Percentiles rank a stretch among this genome's conserved stretches.
phyloP scores from a whole-genome alignment of 768 basidiomycete species.

The Lactarius hatsudake region DNA sequence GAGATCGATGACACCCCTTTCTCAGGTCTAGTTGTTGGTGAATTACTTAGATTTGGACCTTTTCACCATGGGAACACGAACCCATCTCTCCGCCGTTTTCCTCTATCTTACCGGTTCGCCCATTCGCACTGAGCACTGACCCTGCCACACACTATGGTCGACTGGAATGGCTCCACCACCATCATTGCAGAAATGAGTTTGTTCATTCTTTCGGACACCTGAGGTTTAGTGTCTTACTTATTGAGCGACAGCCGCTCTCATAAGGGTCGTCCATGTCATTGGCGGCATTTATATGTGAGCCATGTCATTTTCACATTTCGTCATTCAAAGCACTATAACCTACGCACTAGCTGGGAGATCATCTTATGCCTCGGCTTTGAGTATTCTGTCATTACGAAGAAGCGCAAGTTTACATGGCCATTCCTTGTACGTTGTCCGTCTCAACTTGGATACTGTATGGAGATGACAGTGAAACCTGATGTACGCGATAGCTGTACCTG shows the following conservation, averaged over 20 bases:
- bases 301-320: background rate
- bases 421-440: conserved; percentile 11
- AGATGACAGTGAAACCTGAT: background rate
- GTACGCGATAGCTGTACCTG: conserved; percentile 10
- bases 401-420: conserved; percentile 18
- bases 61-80: background rate
- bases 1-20: background rate
- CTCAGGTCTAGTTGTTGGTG: background rate
- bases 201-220: background rate
- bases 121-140: no score
- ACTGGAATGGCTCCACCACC: background rate
- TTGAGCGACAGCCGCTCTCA: background rate
- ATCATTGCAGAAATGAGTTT: background rate
- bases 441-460: background rate
- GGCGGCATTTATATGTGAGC: conserved; percentile 23
- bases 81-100: no score
- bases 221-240: background rate
- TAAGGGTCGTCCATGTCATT: conserved; percentile 19
- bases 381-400: conserved; percentile 7
- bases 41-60: background rate
- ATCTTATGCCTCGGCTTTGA: conserved; percentile 12
- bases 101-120: no score
- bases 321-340: background rate
- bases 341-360: conserved; percentile 19
- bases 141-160: background rate